Evolutionary conservation across 2,329 filamentous ascomycete species (phyloP), one percentile per base, ranked within the genome.

Genomic region (Cladobotryum protrusum): DNA sequence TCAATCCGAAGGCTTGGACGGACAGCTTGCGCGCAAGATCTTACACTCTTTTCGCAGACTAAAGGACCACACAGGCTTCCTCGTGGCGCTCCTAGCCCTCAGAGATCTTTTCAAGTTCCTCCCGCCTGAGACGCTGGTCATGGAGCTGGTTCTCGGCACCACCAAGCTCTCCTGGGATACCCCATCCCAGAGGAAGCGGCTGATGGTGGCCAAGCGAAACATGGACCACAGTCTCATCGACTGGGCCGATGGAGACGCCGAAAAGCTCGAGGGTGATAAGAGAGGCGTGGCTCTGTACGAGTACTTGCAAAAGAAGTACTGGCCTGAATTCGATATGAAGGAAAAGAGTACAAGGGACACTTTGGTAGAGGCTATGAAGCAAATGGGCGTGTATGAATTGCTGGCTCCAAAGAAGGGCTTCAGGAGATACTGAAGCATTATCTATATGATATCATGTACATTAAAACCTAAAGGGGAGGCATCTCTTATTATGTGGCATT

Each of bases 1-100:
- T 53, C 61, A 71, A 45, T 59, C 67, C 2, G 67, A 67, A 17
- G 64, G 69, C 52, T 67, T 77, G 36, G 70, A 78, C 55, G 62
- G 66, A 4, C 71, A 76, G 50, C 65, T 79, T 18, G 74, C 71
- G 7, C 72, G 73, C 54, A 75, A 71, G 56, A 70, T 77, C 15
- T 60, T 78, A 12, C 75, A 78, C 58, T 74, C 74, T 1, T 77
- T 78, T 61, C 74, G 74, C 42, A 70, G 70, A 29, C 57, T 76
- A 4, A 56, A 65, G 19, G 75, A 78, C 54, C 57, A 59, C n/a
- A 57, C 66, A 5, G 75, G 75, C 42, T 64, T 77, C 45, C 58
- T 77, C 39, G 65, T 76, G 5, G 72, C 75, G 8, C 67, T 76
- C 43, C 65, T 69, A 20, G 65, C 69, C 17, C 63, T 78, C 20